These are phyloP conservation scores for Dalbergia oliveri DNA, from an alignment of 306 rosid species.

Conservation along the genomic window DNA sequence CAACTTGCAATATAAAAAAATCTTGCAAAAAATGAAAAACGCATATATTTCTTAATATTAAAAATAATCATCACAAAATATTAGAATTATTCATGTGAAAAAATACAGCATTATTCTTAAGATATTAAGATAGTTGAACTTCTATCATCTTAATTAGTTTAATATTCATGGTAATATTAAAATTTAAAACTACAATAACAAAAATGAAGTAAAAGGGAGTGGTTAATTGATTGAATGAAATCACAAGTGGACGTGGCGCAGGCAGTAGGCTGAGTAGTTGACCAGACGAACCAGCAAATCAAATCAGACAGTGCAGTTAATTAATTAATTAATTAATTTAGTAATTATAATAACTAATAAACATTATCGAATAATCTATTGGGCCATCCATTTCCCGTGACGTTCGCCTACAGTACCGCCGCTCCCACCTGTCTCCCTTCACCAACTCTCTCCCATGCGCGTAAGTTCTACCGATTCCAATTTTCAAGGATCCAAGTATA, in stretches of 20 bases:
- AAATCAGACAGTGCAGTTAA: neutral
- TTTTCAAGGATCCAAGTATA: neutral
- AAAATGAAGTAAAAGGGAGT: neutral
- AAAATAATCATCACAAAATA: no score
- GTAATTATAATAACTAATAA: neutral
- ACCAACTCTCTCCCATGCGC: conserved; percentile 22
- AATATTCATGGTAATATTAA: no score
- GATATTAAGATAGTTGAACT: no score
- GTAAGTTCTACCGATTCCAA: conserved; percentile 14
- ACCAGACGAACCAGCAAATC: conserved; percentile 37
- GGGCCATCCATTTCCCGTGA: conserved; percentile 39
- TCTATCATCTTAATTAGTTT: no score
- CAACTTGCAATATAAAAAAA: no score
- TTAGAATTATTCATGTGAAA: no score
- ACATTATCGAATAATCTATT: neutral
- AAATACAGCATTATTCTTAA: no score
- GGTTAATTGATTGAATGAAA: conserved; percentile 41
- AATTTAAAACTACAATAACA: no score
- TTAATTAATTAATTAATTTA: conserved; percentile 11
- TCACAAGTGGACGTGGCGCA: conserved; percentile 44
- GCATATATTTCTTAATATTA: no score
- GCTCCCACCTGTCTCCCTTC: neutral
- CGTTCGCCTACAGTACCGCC: conserved; percentile 55
- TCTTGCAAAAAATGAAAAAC: no score
- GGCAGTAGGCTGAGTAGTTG: conserved; percentile 49